Evolutionary conservation across 139 green algal species (phyloP).

Genomic region (Desmodesmus armatus): DNA sequence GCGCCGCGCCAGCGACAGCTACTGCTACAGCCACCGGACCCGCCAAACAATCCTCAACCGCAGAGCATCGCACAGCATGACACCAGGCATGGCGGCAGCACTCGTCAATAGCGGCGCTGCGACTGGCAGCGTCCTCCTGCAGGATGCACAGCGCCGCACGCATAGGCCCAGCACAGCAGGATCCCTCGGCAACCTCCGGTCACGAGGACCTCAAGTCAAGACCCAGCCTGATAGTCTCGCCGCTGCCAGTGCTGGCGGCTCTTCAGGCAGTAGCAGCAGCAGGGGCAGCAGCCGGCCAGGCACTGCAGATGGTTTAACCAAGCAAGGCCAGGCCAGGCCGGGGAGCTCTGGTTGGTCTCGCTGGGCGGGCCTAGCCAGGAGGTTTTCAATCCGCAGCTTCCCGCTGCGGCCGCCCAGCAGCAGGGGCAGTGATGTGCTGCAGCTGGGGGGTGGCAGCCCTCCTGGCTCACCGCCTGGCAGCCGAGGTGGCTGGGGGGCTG

Average conservation of each 20-base stretch:
- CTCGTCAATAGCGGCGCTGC: too few species aligned
- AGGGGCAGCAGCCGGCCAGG: not conserved
- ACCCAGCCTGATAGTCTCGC: too few species aligned
- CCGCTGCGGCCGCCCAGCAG: too few species aligned
- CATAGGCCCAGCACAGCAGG: too few species aligned
- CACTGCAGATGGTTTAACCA: not conserved
- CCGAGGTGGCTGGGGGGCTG: not conserved
- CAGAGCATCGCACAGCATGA: not conserved
- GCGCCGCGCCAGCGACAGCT: slow-evolving; percentile 1
- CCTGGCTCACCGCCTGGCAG: not conserved
- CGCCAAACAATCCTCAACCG: not conserved
- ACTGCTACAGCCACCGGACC: not conserved
- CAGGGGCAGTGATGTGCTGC: too few species aligned
- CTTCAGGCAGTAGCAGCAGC: not conserved
- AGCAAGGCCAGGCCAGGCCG: not conserved
- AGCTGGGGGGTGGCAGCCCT: too few species aligned
- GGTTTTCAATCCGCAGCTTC: too few species aligned
- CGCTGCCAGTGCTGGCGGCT: not conserved
- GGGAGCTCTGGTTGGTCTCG: too few species aligned
- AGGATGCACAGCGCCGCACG: not conserved
- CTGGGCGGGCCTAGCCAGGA: too few species aligned
- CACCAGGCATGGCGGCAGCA: not conserved
- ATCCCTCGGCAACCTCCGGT: too few species aligned
- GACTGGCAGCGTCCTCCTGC: not conserved
- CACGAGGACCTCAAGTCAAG: too few species aligned